phyloP scores from a whole-genome alignment of 75 land plant species.

The Pinus taeda region DNA sequence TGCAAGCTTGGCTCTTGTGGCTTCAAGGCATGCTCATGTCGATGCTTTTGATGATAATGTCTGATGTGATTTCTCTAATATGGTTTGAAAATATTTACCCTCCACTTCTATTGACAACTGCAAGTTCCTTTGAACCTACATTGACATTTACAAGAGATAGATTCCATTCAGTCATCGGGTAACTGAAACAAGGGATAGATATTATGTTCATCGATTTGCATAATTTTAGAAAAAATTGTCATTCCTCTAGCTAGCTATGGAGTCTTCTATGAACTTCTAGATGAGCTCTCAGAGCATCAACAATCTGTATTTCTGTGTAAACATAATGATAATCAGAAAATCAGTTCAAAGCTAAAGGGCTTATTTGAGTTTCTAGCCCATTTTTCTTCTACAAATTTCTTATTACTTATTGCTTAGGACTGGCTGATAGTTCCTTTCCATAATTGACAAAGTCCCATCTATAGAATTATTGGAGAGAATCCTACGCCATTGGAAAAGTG shows the following conservation, averaged over 20 bases:
- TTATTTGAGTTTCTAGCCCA: not conserved
- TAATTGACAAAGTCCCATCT: too few relatives aligned
- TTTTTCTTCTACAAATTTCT: not conserved
- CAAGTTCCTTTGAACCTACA: constrained; percentile 41
- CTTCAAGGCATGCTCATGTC: constrained; percentile 33
- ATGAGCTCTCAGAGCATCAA: constrained; percentile 7
- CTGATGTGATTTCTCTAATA: constrained; percentile 46
- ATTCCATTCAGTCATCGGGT: not conserved
- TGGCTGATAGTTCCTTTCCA: too few relatives aligned
- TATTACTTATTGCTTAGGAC: not conserved
- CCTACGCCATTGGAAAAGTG: too few relatives aligned
- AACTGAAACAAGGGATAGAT: not conserved
- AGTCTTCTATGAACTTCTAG: constrained; percentile 10
- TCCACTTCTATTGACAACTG: constrained; percentile 49
- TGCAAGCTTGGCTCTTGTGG: constrained; percentile 46
- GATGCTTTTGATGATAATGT: constrained; percentile 27
- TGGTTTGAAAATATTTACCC: constrained; percentile 49
- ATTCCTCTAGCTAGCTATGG: constrained; percentile 16
- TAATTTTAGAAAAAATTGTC: not conserved
- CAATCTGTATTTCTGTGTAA: constrained; percentile 5
- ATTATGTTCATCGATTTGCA: too few relatives aligned
- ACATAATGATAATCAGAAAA: not conserved
- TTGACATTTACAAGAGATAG: not conserved
- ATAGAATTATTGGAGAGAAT: too few relatives aligned
- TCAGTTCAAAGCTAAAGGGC: not conserved